phyloP scores from a whole-genome alignment of 305 asterid species.

The Nicotiana rustica region DNA sequence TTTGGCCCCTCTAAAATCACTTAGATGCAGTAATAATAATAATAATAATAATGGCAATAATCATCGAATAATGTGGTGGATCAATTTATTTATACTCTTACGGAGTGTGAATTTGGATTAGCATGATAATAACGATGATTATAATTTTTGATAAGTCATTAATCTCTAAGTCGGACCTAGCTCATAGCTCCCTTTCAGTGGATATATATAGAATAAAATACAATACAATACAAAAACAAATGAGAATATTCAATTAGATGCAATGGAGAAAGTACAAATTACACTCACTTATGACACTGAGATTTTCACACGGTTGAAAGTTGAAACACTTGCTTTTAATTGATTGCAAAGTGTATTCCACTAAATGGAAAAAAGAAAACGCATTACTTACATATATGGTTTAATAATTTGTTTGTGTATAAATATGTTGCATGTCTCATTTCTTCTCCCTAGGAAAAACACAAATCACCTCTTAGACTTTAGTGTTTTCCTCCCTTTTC shows the following conservation, averaged over 20 bases:
- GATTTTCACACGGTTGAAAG: slow-evolving; percentile 39
- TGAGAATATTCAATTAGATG: slow-evolving; percentile 13
- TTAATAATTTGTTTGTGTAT: slow-evolving; percentile 45
- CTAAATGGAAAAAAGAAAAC: background rate
- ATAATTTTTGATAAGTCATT: no score
- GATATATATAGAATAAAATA: background rate
- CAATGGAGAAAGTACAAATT: slow-evolving; percentile 23
- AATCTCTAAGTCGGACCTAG: background rate
- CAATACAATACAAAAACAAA: background rate
- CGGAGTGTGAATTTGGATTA: no score
- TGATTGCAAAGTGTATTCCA: slow-evolving; percentile 35
- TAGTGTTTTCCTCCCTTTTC: slow-evolving; percentile 63
- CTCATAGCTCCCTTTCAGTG: background rate
- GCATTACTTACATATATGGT: background rate
- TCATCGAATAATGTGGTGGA: background rate
- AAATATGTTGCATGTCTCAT: slow-evolving; percentile 45
- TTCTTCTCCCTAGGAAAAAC: slow-evolving; percentile 63
- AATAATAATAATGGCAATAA: background rate
- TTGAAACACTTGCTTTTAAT: background rate
- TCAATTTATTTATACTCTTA: no score
- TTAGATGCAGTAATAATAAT: slow-evolving; percentile 43
- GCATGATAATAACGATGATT: no score
- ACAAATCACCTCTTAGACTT: slow-evolving; percentile 41
- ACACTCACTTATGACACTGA: slow-evolving; percentile 37
- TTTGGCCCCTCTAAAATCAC: slow-evolving; percentile 51